phyloP scores from a whole-genome alignment of 176 grass and related monocot genomes.

The Oryza meridionalis region DNA sequence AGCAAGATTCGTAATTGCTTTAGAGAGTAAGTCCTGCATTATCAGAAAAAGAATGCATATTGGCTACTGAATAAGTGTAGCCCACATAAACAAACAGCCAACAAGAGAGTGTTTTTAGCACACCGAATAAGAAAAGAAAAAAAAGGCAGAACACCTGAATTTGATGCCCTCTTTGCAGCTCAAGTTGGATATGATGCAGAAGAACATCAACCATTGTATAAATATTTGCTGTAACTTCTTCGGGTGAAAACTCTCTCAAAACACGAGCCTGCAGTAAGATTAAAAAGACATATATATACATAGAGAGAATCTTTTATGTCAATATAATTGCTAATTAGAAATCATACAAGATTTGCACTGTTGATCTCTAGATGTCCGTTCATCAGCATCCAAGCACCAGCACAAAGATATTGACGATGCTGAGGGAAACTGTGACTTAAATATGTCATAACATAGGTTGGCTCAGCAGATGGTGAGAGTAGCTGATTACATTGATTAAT shows the following conservation, averaged over 20 bases:
- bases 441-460: constrained; percentile 86
- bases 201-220: constrained; percentile 99
- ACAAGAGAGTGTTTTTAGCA: not conserved
- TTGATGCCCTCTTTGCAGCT: constrained; percentile 76
- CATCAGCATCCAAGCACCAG: constrained; percentile 98
- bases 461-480: constrained; percentile 81
- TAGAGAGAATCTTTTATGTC: not conserved
- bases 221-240: constrained; percentile 98
- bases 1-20: constrained; percentile 84
- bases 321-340: constrained; percentile 27
- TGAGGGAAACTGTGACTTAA: constrained; percentile 83
- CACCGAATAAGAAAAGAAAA: not conserved
- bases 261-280: constrained; percentile 77
- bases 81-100: constrained; percentile 29
- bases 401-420: constrained; percentile 88
- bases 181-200: constrained; percentile 93
- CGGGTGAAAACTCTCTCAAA: constrained; percentile 88
- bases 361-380: constrained; percentile 89
- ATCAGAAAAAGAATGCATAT: constrained; percentile 26
- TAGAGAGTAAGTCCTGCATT: constrained; percentile 81
- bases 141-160: constrained; percentile 57
- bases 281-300: constrained; percentile 32
- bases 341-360: constrained; percentile 82
- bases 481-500: constrained; percentile 96
- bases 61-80: constrained; percentile 34